Evolutionary conservation across 306 rosid species (phyloP).

Genomic region (Adenanthera pavonina): DNA sequence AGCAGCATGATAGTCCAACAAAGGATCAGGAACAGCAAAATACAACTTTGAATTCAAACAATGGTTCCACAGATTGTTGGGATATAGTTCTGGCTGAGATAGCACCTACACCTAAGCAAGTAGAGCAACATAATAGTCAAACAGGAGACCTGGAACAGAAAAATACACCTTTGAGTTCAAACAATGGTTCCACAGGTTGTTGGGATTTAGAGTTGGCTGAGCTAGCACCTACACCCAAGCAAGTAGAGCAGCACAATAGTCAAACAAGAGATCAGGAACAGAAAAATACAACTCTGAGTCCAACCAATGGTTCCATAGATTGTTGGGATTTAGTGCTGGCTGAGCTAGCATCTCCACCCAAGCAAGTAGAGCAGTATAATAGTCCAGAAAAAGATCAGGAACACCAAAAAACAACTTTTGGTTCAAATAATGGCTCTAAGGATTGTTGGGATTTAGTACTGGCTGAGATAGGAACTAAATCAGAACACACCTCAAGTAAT

Average conservation of each 20-base stretch:
- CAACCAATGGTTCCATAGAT: slow-evolving; percentile 18
- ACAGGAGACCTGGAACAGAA: slow-evolving; percentile 2
- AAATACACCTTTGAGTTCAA: background rate
- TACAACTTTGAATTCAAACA: background rate
- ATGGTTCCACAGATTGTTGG: slow-evolving; percentile 48
- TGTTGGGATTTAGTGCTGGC: slow-evolving; percentile 71
- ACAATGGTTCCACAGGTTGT: slow-evolving; percentile 27
- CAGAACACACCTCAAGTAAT: slow-evolving; percentile 25
- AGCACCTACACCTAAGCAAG: slow-evolving; percentile 24
- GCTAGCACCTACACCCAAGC: slow-evolving; percentile 19
- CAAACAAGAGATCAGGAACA: slow-evolving; percentile 6
- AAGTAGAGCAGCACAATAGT: background rate
- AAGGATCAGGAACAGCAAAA: slow-evolving; percentile 16
- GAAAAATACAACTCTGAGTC: background rate
- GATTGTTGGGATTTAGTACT: slow-evolving; percentile 71
- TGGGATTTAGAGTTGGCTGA: slow-evolving; percentile 69
- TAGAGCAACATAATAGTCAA: slow-evolving; percentile 1
- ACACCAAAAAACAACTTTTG: background rate
- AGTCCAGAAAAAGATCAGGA: background rate
- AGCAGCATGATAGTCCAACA: background rate
- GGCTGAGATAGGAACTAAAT: slow-evolving; percentile 39
- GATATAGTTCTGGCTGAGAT: slow-evolving; percentile 61
- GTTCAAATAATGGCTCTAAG: slow-evolving; percentile 1
- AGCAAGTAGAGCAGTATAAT: background rate
- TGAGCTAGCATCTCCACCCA: slow-evolving; percentile 38